Conservation (phyloP, 257 asterid species). For the Echites panduratus region DNA sequence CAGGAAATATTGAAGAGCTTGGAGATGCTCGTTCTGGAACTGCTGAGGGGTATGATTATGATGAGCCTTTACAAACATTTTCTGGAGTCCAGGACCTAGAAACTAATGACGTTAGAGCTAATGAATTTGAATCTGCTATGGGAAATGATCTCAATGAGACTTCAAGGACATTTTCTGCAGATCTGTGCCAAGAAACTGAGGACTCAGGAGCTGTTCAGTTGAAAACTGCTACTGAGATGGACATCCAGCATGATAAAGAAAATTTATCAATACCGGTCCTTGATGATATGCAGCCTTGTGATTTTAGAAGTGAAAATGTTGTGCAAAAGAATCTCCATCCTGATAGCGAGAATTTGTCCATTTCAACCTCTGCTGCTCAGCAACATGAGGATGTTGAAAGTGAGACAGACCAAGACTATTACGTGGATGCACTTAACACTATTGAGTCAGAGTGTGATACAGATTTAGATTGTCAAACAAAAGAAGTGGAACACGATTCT, state of each 20-base stretch:
- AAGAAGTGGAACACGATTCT: conserved; percentile 33
- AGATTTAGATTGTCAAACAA: conserved; percentile 53
- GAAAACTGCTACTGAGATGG: conserved; percentile 26
- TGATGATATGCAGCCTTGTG: conserved; percentile 35
- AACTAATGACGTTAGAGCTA: conserved; percentile 20
- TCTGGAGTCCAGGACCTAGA: conserved; percentile 31
- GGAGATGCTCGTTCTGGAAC: conserved; percentile 17
- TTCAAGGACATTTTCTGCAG: conserved; percentile 32
- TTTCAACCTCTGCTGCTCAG: conserved; percentile 14
- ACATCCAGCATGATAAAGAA: conserved; percentile 24
- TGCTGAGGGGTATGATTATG: conserved; percentile 27
- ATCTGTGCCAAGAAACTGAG: conserved; percentile 27
- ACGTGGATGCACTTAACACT: conserved; percentile 87
- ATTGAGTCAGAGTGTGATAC: conserved; percentile 76
- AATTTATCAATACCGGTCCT: conserved; percentile 20
- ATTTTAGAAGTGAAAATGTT: conserved; percentile 32
- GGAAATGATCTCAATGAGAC: conserved; percentile 25
- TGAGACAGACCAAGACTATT: conserved; percentile 57
- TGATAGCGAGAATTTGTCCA: conserved; percentile 9
- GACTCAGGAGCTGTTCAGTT: conserved; percentile 24
- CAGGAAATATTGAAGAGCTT: conserved; percentile 27
- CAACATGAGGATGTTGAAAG: conserved; percentile 35
- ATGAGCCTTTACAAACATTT: conserved; percentile 26
- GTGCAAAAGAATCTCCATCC: conserved; percentile 12
- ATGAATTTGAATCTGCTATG: conserved; percentile 5